Percentiles rank a stretch among this genome's conserved stretches.
Conservation (phyloP, 2,329 filamentous ascomycete species). For the Cytospora leucostoma region DNA sequence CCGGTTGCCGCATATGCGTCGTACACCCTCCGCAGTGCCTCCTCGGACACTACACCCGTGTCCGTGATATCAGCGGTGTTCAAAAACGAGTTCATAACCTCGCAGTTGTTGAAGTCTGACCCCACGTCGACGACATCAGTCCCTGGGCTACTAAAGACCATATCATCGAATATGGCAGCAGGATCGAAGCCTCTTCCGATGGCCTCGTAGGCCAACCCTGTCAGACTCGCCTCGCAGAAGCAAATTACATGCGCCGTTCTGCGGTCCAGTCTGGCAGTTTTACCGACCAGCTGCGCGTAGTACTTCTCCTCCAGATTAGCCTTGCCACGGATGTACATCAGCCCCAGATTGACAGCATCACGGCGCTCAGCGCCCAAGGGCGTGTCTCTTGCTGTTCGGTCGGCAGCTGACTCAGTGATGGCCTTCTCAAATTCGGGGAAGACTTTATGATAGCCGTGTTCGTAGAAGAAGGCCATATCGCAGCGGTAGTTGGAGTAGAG, state of each 20-base stretch:
- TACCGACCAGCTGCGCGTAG: neutral
- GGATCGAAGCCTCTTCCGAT: constrained; percentile 18
- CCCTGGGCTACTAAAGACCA: constrained; percentile 13
- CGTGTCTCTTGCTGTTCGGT: constrained; percentile 1
- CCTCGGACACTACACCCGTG: constrained; percentile 7
- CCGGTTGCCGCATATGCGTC: constrained; percentile 7
- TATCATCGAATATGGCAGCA: constrained; percentile 15
- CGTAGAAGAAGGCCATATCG: constrained; percentile 8
- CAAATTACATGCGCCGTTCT: constrained; percentile 6
- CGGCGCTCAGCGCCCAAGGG: constrained; percentile 11
- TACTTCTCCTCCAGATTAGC: neutral
- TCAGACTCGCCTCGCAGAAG: constrained; percentile 16
- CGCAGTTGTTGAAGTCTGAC: constrained; percentile 5
- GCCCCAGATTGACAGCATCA: constrained; percentile 7
- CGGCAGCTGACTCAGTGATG: neutral
- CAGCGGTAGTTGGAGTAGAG: constrained; percentile 17
- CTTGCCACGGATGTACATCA: constrained; percentile 7
- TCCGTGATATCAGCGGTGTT: constrained; percentile 16
- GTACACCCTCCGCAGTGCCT: constrained; percentile 5
- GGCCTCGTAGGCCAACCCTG: constrained; percentile 12
- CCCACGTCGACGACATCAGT: constrained; percentile 12
- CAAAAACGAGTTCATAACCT: constrained; percentile 10
- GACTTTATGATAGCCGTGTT: neutral
- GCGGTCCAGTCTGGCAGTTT: constrained; percentile 8
- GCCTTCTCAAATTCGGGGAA: neutral